Base-by-base conservation (phyloP, 2,329 filamentous ascomycete genomes). In the Colletotrichum orchidophilum region DNA sequence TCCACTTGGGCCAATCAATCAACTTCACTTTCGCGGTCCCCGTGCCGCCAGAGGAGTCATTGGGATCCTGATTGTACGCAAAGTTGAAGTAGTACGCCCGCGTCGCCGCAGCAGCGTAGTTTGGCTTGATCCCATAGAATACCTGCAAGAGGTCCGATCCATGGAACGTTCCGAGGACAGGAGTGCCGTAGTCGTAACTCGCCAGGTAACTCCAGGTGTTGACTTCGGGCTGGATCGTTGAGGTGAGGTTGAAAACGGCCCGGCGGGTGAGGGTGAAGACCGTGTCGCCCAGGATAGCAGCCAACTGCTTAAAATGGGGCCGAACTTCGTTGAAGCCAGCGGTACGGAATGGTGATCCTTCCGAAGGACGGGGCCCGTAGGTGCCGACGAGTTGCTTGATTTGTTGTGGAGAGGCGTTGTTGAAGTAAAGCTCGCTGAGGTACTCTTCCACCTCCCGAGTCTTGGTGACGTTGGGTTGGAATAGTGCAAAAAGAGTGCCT, bases 91-190 rank as follows among this genome's bases (percentile, higher is more conserved):
- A 92, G 76, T 92, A 91, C 0, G 83, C 82, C 60, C 87, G 84
- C 29, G 88, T 86, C 0, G 84, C 80, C 18, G 74, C 75, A 0
- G 83, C 82, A 1, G 87, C 86, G 49, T 85, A 85, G 71, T 87
- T 85, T 1, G 84, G 81, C 60, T 83, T 73, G 46, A 88, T 79
- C 0, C 86, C 87, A 35, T 84, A 86, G 74, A 89, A 90, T 0
- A 88, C 83, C 68, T 88, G 84, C 13, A 91, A 70, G 1, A 92
- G 72, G 66, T 92, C 90, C 0, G 83, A 85, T 6, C 80, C 89
- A 73, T 93, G 91, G 79, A 90, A 90, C 0, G 90, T 92, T 1
- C 91, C 91, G 0, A 93, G 77, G 21, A 92, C 78, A 0, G 90
- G 88, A 0, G 87, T 88, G 2, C 87, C 88, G 74, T 90, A 86